Evolutionary conservation across 2,329 filamentous ascomycete genomes (phyloP), one percentile per base, ranked within the genome.

Genomic region (Thielaviopsis euricoi): DNA sequence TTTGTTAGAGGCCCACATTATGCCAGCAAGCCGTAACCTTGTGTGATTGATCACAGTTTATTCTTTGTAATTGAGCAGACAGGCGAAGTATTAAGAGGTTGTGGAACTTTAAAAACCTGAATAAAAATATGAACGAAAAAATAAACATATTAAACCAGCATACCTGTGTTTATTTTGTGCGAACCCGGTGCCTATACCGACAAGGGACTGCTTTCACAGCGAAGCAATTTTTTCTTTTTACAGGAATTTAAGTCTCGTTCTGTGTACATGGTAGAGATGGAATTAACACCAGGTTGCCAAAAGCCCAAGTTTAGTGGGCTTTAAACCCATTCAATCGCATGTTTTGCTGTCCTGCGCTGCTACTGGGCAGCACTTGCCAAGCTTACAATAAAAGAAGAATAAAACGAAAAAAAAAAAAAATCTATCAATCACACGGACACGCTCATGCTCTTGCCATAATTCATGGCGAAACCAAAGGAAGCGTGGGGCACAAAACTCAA

Each of bases 21-120:
- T 56, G 43, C 46, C 54, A 56, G 17, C 21, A 15, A 37, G 54
- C 54, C 37, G 22, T 23, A 50, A 46, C 54, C 51, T 56, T 56
- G 48, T 46, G 54, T 56, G 23, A 56, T 56, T 12, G 19, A 56
- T 56, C 43, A 48, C 26, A 10, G 7, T 33, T 33, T 33, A 33
- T 33, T 33, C 29, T 33, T 33, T 33, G 29, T 6, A 6, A 33
- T 33, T 33, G 29, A 33, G 25, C 25, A 9, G 29, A 6, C 29
- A 33, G 12, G 40, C 23, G 48, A 48, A n/a, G 50, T 21, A 52
- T 7, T 21, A 10, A 46, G 10, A n/a, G 12, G 37, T n/a, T 22
- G 22, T n/a, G 21, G 17, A 15, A 48, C 23, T 56, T 21, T 26
- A 33, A 29, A 46, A 25, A 46, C 23, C 17, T 52, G n/a, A 52